These are phyloP conservation scores for Fragaria vesca DNA, from an alignment of 306 rosid genomes.

Conservation along the genomic window DNA sequence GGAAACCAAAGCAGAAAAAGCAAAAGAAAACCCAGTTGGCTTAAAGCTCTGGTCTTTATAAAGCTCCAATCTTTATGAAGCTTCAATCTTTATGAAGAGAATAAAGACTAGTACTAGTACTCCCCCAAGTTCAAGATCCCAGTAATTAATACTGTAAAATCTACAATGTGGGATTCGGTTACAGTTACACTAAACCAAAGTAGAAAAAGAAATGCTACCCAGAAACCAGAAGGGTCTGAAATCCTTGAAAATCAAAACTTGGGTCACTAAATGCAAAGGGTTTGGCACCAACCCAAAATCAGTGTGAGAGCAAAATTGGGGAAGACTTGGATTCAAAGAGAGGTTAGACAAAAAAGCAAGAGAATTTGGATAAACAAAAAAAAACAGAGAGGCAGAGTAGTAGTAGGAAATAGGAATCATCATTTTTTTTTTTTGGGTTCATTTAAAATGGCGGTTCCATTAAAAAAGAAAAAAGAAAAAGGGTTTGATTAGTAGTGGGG, in stretches of 20 bases:
- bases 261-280: slow-evolving; percentile 36
- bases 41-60: slow-evolving; percentile 6
- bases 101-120: slow-evolving; percentile 4
- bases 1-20: not conserved
- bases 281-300: slow-evolving; percentile 42
- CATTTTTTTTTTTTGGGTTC: too few species aligned
- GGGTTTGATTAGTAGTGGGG: slow-evolving; percentile 15
- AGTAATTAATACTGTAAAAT: slow-evolving; percentile 33
- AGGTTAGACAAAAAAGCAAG: slow-evolving; percentile 30
- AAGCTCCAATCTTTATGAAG: slow-evolving; percentile 17
- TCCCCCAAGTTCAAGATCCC: slow-evolving; percentile 25
- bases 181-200: slow-evolving; percentile 14
- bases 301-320: slow-evolving; percentile 22
- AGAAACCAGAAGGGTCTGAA: slow-evolving; percentile 18
- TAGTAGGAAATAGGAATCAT: not conserved
- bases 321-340: slow-evolving; percentile 68
- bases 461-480: not conserved
- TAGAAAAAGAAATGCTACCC: slow-evolving; percentile 25
- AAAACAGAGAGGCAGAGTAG: slow-evolving; percentile 13
- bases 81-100: slow-evolving; percentile 9
- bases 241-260: slow-evolving; percentile 2
- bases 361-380: slow-evolving; percentile 13
- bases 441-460: slow-evolving; percentile 22
- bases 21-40: slow-evolving; percentile 23
- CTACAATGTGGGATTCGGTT: slow-evolving; percentile 22